Base-by-base conservation (phyloP, 2,329 filamentous ascomycete species). In the Colletotrichum abscissum region DNA sequence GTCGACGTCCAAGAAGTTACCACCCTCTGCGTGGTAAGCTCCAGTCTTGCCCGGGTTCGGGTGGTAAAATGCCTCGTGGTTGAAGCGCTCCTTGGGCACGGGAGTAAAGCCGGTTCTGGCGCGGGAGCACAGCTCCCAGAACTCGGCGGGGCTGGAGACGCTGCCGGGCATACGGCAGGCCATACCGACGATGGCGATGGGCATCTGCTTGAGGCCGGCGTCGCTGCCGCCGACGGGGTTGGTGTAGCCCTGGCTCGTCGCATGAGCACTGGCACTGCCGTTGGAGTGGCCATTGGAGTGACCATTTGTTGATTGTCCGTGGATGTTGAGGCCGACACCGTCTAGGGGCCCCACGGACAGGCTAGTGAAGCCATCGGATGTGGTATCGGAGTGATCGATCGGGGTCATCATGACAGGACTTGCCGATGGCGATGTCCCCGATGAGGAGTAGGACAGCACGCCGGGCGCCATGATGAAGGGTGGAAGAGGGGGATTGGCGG, bases 121-220 rank as follows among this genome's bases (percentile, higher is more conserved):
- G 1, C 83, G 78, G 2, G 83, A 82, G 59, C 84, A 78, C 38
- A 87, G 79, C 24, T 84, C 82, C 85, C 85, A 88, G 68, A 88
- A 84, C 73, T 86, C 83, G 7, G 82, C 81, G 5, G 83, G 80
- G 9, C 79, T 84, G 8, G 82, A 79, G 22, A 85, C 83, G 55
- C 82, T 82, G 5, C 86, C 86, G 0, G 86, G 84, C 59, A 87
- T 80, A 28, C 85, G 85, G 75, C 85, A 87, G 4, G 84, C 82
- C 81, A 88, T 86, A 74, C 86, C 86, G 22, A 87, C 81, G 28
- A 88, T 83, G 77, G 86, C 86, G 49, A 88, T 81, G 55, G 85
- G 85, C 76, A 83, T 80, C n/a, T 78, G 74, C 68, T 78, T 81
- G 22, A 77, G 75, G 58, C 69, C 72, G 16, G 72, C 68, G 22